Conservation (phyloP, 1,139 yeast species). For the Keqinozyma sinolaborantium region DNA sequence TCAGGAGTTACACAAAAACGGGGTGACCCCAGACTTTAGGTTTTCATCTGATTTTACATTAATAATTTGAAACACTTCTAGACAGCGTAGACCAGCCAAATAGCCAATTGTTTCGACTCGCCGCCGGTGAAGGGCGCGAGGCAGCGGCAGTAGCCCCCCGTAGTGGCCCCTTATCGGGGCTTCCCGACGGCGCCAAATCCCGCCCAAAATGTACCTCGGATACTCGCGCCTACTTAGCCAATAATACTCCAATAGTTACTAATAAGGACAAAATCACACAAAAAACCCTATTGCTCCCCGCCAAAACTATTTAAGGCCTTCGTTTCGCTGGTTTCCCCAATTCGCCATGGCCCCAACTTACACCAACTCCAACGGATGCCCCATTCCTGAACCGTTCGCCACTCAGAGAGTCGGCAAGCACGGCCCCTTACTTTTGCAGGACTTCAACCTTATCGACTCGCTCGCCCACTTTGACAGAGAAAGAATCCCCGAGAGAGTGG, state of each 20-base stretch:
- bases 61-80: too few relatives aligned
- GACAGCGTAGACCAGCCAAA: too few relatives aligned
- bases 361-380: conserved; percentile 74
- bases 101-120: too few relatives aligned
- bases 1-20: too few relatives aligned
- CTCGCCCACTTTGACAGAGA: conserved; percentile 85
- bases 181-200: too few relatives aligned
- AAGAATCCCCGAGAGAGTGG: conserved; percentile 86
- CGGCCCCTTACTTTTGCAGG: conserved; percentile 78
- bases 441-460: conserved; percentile 71
- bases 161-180: too few relatives aligned
- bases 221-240: too few relatives aligned
- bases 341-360: conserved; percentile 37
- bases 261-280: not conserved
- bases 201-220: too few relatives aligned
- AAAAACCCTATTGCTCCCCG: not conserved
- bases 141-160: too few relatives aligned
- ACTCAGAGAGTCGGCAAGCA: conserved; percentile 71
- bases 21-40: too few relatives aligned
- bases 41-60: too few relatives aligned
- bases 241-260: not conserved
- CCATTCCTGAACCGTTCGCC: conserved; percentile 65
- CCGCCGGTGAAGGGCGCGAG: too few relatives aligned
- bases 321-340: conserved; percentile 1
- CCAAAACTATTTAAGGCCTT: conserved; percentile 1